A percentile compares a stretch with the other conserved stretches of the same genome.
These are phyloP conservation scores for Beauveria asiatica DNA, from an alignment of 2,329 filamentous ascomycete genomes.

Conservation along the genomic window DNA sequence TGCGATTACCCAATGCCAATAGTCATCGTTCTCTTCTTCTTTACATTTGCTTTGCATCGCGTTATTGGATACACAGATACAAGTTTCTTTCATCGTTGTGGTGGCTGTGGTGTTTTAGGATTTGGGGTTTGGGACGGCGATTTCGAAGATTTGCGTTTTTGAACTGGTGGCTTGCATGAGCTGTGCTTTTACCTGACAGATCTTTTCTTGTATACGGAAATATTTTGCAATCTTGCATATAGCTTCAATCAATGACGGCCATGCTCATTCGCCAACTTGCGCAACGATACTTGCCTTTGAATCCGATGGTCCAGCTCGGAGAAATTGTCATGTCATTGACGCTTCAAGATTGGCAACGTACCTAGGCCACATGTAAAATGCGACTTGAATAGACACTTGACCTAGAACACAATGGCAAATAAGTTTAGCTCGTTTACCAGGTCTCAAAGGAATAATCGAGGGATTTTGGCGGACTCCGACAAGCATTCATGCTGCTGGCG, in stretches of 20 bases:
- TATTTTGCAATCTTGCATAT: background rate
- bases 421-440: too few species aligned
- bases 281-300: background rate
- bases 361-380: too few species aligned
- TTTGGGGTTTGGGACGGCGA: background rate
- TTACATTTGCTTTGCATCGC: background rate
- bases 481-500: background rate
- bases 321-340: too few species aligned
- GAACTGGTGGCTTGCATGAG: background rate
- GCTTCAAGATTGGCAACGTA: too few species aligned
- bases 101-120: too few species aligned
- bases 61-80: constrained; percentile 2
- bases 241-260: background rate
- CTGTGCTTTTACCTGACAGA: background rate
- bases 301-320: too few species aligned
- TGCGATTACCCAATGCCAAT: background rate
- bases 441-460: background rate
- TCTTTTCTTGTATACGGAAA: background rate
- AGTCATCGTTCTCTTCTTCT: background rate
- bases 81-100: background rate
- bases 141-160: background rate
- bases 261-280: background rate
- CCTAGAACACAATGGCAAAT: too few species aligned
- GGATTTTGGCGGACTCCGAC: constrained; percentile 4
- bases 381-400: too few species aligned